Evolutionary conservation across 1,139 yeast genomes (phyloP), one percentile per base, ranked within the genome.

Genomic region (Pichia sp.): DNA sequence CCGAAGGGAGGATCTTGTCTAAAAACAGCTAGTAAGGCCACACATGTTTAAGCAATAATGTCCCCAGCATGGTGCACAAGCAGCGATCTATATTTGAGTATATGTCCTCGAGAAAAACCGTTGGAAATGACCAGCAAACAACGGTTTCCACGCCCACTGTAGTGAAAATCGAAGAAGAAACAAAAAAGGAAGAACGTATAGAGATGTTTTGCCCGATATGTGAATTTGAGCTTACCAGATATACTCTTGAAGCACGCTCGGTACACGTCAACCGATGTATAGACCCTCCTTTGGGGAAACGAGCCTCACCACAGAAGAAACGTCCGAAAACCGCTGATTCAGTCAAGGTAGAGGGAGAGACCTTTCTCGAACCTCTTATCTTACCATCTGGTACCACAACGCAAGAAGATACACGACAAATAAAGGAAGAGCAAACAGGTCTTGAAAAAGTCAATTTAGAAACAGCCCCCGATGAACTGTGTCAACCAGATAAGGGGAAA

Each of bases 251-350:
- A 26, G 74, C 73, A 43, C 69, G 87, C 46, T 78, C 76, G 10
- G 70, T 72, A n/a, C 90, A 85, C 64, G 87, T 83, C 23, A 85
- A 83, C 56, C 69, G 71, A 26, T 85, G 90, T 60, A 63, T 81
- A 19, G 57, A 58, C 41, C 51, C 57, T 6, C 58, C 62, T 5
- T 10, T 38, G 10, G 23, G 16, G 4, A 47, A 47, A 23, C 11
- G 2, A 19, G 29, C 13, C 23, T 36, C 49, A 8, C 26, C 49
- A 8, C 15, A n/a, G 34, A 47, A 47, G 38, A 45, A 30, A n/a
- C 32, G 31, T 5, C 26, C 13, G 13, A 16, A 30, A 19, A 30
- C 31, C 10, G 29, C 15, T 13, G 31, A 45, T 19, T 15, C 23
- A 11, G 11, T 26, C 34, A 45, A 19, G 36, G 29, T 2, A 26